Evolutionary conservation across 164 flowering plant genomes (phyloP).

Genomic region (Tetracentron sinense): DNA sequence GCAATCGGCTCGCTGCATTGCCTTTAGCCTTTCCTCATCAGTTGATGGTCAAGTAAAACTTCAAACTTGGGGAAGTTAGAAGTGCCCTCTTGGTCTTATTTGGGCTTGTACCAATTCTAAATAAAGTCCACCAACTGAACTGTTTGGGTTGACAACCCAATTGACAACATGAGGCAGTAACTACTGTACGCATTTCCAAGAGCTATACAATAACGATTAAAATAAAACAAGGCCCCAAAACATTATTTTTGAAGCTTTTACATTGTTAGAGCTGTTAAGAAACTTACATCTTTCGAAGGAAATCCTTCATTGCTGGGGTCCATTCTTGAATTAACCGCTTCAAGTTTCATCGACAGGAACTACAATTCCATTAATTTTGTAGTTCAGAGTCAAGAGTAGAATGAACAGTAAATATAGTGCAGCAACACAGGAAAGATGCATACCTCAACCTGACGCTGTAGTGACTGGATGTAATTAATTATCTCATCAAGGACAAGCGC

Average conservation of each 20-base stretch:
- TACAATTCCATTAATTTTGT: conserved; percentile 26
- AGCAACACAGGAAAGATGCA: neutral
- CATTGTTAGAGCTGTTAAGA: neutral
- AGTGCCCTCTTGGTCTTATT: neutral
- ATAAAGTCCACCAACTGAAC: neutral
- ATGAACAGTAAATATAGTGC: neutral
- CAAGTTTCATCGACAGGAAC: conserved; percentile 99
- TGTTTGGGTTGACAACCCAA: neutral
- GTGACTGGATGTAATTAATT: conserved; percentile 79
- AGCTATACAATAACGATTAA: neutral
- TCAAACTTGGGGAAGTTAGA: no score
- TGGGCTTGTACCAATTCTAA: neutral
- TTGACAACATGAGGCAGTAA: neutral
- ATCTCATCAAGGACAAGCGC: conserved; percentile 89
- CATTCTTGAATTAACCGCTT: conserved; percentile 80
- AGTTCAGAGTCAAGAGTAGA: conserved; percentile 4
- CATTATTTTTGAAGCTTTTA: no score
- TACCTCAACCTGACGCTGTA: conserved; percentile 89
- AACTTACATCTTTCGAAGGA: conserved; percentile 77
- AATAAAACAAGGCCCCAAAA: neutral
- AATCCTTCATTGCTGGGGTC: conserved; percentile 51
- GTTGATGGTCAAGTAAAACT: no score
- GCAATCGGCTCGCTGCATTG: no score
- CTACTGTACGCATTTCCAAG: neutral
- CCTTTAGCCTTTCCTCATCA: no score